Conservation (phyloP, 2,329 filamentous ascomycete species). For the Epichloe baconii region DNA sequence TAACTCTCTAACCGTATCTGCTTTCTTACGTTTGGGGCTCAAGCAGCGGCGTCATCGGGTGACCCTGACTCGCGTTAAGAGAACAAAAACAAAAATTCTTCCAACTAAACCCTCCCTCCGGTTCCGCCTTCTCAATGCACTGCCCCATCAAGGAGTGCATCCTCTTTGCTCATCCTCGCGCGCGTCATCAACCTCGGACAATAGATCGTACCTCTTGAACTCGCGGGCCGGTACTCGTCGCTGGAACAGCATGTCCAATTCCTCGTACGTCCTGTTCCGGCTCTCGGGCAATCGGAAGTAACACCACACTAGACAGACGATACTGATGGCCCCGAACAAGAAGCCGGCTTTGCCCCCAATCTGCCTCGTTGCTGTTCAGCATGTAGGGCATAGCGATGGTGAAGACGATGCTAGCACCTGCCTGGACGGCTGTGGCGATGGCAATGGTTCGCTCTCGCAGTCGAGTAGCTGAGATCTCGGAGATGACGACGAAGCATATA, state of each 20-base stretch:
- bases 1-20: too few relatives aligned
- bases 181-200: constrained; percentile 6
- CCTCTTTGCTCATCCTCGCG: not conserved
- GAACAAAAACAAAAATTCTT: too few relatives aligned
- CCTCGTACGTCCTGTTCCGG: constrained; percentile 16
- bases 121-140: not conserved
- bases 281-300: constrained; percentile 19
- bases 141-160: not conserved
- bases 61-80: too few relatives aligned
- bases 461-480: constrained; percentile 24
- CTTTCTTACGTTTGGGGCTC: too few relatives aligned
- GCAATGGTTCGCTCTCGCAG: constrained; percentile 20
- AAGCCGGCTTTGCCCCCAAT: constrained; percentile 21
- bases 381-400: constrained; percentile 19
- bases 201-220: constrained; percentile 9
- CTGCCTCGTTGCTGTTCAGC: constrained; percentile 18
- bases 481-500: constrained; percentile 28
- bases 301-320: constrained; percentile 13
- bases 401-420: constrained; percentile 13
- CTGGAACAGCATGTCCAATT: constrained; percentile 19
- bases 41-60: too few relatives aligned
- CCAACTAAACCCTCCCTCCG: too few relatives aligned
- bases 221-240: constrained; percentile 7
- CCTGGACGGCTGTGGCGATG: constrained; percentile 15
- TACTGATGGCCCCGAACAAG: constrained; percentile 16